Conservation (phyloP, 2,329 filamentous ascomycete genomes). For the Pseudophaeomoniella oleicola region DNA sequence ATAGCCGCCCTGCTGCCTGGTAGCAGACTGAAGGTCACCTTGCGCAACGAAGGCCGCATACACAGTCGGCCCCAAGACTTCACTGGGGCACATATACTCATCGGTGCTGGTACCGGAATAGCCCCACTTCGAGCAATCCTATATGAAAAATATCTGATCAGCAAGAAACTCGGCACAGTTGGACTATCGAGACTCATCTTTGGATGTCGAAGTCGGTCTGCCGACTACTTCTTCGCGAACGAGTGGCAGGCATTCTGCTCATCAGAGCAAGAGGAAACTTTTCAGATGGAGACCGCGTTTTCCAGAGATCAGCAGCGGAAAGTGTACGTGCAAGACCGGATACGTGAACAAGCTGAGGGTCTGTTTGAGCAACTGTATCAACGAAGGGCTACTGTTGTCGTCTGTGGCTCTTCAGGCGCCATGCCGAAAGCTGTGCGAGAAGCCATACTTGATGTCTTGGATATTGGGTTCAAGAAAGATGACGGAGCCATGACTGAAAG, state of each 20-base stretch:
- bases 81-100: slow-evolving; percentile 51
- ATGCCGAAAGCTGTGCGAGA: slow-evolving; percentile 59
- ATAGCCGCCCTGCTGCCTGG: slow-evolving; percentile 48
- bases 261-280: slow-evolving; percentile 10
- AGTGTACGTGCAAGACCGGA: slow-evolving; percentile 53
- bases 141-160: slow-evolving; percentile 48
- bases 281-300: slow-evolving; percentile 51
- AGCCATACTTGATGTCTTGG: slow-evolving; percentile 48
- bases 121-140: slow-evolving; percentile 71
- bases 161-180: slow-evolving; percentile 16
- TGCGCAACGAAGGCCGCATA: slow-evolving; percentile 14
- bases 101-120: slow-evolving; percentile 61
- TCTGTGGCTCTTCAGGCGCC: slow-evolving; percentile 45
- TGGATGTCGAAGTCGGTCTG: slow-evolving; percentile 58
- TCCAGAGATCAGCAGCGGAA: slow-evolving; percentile 53
- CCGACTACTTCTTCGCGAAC: slow-evolving; percentile 68
- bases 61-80: slow-evolving; percentile 19
- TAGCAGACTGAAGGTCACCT: slow-evolving; percentile 41
- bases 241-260: slow-evolving; percentile 54
- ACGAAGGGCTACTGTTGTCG: slow-evolving; percentile 34
- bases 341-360: slow-evolving; percentile 34
- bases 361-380: slow-evolving; percentile 39
- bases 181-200: slow-evolving; percentile 48
- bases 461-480: slow-evolving; percentile 24
- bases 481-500: slow-evolving; percentile 20